Percentiles rank a stretch among this genome's conserved stretches.
These are phyloP conservation scores for Solanum paucissectum DNA, from an alignment of 257 asterid species.

Conservation along the genomic window DNA sequence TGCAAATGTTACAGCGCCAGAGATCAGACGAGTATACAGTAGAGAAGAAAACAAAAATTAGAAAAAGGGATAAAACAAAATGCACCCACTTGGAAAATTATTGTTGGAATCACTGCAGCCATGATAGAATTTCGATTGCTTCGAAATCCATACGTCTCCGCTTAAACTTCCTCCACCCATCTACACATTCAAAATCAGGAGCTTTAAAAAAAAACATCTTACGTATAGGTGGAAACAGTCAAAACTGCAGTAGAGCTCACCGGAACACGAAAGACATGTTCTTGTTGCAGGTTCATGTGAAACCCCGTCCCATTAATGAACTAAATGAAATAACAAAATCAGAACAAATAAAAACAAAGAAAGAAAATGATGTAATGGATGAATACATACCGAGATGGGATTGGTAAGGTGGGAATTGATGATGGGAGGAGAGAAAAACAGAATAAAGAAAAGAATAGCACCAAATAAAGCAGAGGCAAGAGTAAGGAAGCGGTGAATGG, in stretches of 20 bases:
- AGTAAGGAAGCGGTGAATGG: conserved; percentile 27
- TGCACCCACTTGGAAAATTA: conserved; percentile 27
- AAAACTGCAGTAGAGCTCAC: conserved; percentile 18
- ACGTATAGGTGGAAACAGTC: not conserved
- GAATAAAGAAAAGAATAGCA: conserved; percentile 27
- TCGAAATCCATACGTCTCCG: conserved; percentile 40
- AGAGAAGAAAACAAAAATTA: not conserved
- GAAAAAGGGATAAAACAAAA: not conserved
- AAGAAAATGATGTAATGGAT: not conserved
- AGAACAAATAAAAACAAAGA: not conserved
- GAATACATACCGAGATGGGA: conserved; percentile 8
- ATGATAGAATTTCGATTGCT: conserved; percentile 30
- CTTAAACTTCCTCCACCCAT: conserved; percentile 35
- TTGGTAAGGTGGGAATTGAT: conserved; percentile 6
- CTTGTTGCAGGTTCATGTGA: conserved; percentile 22
- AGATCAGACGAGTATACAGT: not conserved
- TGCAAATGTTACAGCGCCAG: conserved; percentile 12
- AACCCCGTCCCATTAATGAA: conserved; percentile 8
- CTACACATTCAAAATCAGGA: conserved; percentile 18
- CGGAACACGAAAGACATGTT: conserved; percentile 38
- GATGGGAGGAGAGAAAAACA: conserved; percentile 33
- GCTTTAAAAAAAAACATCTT: not conserved
- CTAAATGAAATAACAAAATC: conserved; percentile 7
- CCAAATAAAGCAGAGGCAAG: conserved; percentile 31
- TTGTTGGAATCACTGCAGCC: conserved; percentile 54